Percentiles rank a stretch among this genome's conserved stretches.
Conservation (phyloP, 257 asterid genomes). For the Gentiana straminea region DNA sequence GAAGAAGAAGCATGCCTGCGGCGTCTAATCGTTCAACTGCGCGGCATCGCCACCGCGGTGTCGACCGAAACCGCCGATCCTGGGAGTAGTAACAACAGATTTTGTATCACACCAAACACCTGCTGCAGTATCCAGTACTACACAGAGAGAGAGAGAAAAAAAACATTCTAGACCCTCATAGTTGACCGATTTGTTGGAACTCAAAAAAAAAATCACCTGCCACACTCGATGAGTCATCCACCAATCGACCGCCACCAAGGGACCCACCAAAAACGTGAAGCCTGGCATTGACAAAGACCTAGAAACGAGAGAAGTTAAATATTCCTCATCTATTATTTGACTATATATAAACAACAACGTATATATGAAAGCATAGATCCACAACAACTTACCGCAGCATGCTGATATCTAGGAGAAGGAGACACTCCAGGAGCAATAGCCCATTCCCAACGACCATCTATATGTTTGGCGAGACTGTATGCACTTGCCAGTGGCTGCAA, state of each 20-base stretch:
- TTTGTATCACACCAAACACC: slow-evolving; percentile 99
- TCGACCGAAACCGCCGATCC: slow-evolving; percentile 92
- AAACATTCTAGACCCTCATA: not conserved
- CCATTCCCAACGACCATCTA: slow-evolving; percentile 99
- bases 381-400: slow-evolving; percentile 73
- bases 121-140: slow-evolving; percentile 98
- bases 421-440: slow-evolving; percentile 99
- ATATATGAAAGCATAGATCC: not conserved
- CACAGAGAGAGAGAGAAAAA: not conserved
- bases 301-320: slow-evolving; percentile 11
- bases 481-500: slow-evolving; percentile 95
- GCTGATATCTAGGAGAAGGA: slow-evolving; percentile 98
- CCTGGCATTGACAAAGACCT: slow-evolving; percentile 98
- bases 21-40: slow-evolving; percentile 93
- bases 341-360: not conserved
- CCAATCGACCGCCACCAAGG: slow-evolving; percentile 99
- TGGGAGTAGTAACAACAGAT: slow-evolving; percentile 91
- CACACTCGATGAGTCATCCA: slow-evolving; percentile 96
- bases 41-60: slow-evolving; percentile 99
- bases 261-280: slow-evolving; percentile 99
- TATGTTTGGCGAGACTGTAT: slow-evolving; percentile 97
- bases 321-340: slow-evolving; percentile 3
- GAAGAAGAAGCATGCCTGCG: slow-evolving; percentile 99
- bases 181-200: not conserved
- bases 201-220: slow-evolving; percentile 48